Conservation (phyloP, 73 alveolate genomes). For the Halteria grandinella region DNA sequence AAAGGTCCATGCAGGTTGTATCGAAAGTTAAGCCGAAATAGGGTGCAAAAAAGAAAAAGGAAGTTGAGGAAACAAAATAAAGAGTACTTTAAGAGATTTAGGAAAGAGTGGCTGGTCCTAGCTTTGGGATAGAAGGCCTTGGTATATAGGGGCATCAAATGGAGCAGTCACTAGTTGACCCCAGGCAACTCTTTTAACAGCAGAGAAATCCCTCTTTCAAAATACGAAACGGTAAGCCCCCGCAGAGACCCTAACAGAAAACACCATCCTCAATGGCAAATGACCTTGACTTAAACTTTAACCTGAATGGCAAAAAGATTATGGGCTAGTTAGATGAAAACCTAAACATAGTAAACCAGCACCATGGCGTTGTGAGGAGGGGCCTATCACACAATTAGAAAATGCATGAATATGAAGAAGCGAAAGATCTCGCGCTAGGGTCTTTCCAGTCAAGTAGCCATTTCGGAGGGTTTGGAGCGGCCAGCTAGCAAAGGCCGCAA, state of each 20-base stretch:
- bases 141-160: slow-evolving; percentile 12
- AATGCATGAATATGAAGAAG: no score
- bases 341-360: no score
- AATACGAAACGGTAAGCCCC: background rate
- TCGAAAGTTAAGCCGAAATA: slow-evolving; percentile 1
- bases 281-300: background rate
- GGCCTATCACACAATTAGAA: no score
- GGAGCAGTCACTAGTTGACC: slow-evolving; percentile 1
- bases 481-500: no score
- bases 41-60: slow-evolving; percentile 6
- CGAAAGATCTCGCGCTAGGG: no score
- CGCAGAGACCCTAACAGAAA: background rate
- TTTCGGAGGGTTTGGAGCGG: no score
- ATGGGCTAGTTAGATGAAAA: no score
- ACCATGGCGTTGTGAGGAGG: no score
- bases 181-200: slow-evolving; percentile 5
- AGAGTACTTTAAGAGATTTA: slow-evolving; percentile 23
- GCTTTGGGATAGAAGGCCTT: slow-evolving; percentile 37
- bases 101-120: slow-evolving; percentile 24
- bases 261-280: background rate
- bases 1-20: slow-evolving; percentile 4
- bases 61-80: slow-evolving; percentile 8
- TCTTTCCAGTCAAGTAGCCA: no score
- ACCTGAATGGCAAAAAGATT: slow-evolving; percentile 24
- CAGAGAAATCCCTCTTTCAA: background rate